Evolutionary conservation across 116 monocot genomes (phyloP).

Genomic region (Dioscorea cayenensis): DNA sequence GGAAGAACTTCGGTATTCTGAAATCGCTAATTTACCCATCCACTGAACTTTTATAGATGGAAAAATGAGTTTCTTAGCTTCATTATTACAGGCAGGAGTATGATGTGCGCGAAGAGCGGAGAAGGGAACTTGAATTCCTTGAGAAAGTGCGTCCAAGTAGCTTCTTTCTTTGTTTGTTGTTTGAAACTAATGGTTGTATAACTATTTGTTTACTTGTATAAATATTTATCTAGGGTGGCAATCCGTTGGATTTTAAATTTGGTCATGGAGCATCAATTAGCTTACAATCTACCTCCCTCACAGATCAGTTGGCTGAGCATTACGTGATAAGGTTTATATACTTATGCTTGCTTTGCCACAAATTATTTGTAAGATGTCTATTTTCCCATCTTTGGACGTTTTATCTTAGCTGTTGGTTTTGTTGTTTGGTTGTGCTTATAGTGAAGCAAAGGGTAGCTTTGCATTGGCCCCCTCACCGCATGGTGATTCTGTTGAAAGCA

Average conservation of each 20-base stretch:
- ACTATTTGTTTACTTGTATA: background rate
- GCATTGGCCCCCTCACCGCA: slow-evolving; percentile 63
- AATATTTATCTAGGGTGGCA: slow-evolving; percentile 65
- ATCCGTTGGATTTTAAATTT: slow-evolving; percentile 94
- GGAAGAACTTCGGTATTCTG: slow-evolving; percentile 60
- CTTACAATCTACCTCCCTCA: slow-evolving; percentile 77
- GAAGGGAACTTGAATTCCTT: slow-evolving; percentile 92
- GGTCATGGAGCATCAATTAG: slow-evolving; percentile 51
- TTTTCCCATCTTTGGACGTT: background rate
- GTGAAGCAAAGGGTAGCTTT: slow-evolving; percentile 90
- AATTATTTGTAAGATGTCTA: background rate
- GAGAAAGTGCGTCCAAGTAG: slow-evolving; percentile 43
- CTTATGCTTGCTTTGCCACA: background rate
- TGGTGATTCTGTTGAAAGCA: slow-evolving; percentile 95
- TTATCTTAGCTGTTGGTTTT: slow-evolving; percentile 1
- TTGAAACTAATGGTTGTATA: background rate
- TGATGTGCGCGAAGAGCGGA: slow-evolving; percentile 81
- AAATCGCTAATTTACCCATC: background rate
- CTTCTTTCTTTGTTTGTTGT: background rate
- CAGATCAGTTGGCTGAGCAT: slow-evolving; percentile 53
- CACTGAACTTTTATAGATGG: background rate
- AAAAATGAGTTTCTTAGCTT: slow-evolving; percentile 3
- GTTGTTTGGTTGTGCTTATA: slow-evolving; percentile 17
- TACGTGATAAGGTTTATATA: slow-evolving; percentile 45
- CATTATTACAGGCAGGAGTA: slow-evolving; percentile 60